Evolutionary conservation across 2,329 filamentous ascomycete genomes (phyloP).

Genomic region (Curvularia sp.): DNA sequence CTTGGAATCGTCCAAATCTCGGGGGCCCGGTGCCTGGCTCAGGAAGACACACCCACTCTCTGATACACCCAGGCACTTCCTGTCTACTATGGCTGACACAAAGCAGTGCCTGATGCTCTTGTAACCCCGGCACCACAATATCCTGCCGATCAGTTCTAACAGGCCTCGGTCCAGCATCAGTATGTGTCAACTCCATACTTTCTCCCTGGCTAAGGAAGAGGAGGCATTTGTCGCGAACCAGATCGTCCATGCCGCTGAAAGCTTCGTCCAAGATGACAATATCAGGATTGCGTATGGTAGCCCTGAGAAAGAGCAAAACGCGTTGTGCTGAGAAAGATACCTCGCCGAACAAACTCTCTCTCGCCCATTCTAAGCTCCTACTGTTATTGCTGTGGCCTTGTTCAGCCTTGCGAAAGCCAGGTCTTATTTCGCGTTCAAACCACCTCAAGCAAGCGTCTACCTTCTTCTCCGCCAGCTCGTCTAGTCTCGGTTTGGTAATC

Average conservation of each 20-base stretch:
- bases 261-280: conserved; percentile 61
- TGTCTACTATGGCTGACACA: conserved; percentile 90
- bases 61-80: conserved; percentile 83
- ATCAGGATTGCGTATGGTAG: conserved; percentile 55
- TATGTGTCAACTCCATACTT: conserved; percentile 42
- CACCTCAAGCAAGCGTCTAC: conserved; percentile 75
- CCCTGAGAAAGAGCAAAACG: conserved; percentile 77
- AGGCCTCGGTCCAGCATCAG: conserved; percentile 41
- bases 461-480: conserved; percentile 61
- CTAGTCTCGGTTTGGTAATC: conserved; percentile 70
- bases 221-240: conserved; percentile 83
- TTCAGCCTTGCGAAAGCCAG: conserved; percentile 37
- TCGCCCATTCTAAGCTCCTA: conserved; percentile 67
- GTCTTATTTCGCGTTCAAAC: conserved; percentile 82
- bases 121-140: conserved; percentile 67
- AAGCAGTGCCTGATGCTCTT: conserved; percentile 78
- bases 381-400: conserved; percentile 8
- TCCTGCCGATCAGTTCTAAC: conserved; percentile 56
- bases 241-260: conserved; percentile 59
- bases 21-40: conserved; percentile 72
- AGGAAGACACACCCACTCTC: conserved; percentile 86
- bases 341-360: conserved; percentile 71
- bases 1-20: conserved; percentile 69
- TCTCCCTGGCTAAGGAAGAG: conserved; percentile 70
- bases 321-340: conserved; percentile 83